phyloP scores from a whole-genome alignment of 2,329 filamentous ascomycete species.

The Trichophyton mentagrophytes region DNA sequence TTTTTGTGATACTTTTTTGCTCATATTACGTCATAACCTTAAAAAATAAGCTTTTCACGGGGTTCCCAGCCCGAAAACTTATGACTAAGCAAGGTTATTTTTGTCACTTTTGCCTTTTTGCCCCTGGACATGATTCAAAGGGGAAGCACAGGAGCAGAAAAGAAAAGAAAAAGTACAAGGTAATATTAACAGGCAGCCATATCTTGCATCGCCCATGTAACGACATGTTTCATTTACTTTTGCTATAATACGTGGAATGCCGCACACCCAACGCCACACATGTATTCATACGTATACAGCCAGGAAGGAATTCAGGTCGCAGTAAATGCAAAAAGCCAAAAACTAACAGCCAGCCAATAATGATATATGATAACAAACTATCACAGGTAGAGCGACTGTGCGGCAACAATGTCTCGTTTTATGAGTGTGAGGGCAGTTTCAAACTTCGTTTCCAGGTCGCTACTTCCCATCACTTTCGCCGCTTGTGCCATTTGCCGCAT shows the following conservation, averaged over 20 bases:
- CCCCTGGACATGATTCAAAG: background rate
- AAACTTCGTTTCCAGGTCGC: slow-evolving; percentile 86
- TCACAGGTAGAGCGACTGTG: slow-evolving; percentile 82
- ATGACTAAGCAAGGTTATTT: background rate
- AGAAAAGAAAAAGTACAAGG: too few relatives aligned
- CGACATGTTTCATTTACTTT: background rate
- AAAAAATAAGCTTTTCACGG: background rate
- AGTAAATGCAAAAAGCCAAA: slow-evolving; percentile 3
- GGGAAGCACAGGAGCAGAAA: background rate
- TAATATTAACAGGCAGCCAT: too few relatives aligned
- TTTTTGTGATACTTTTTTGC: background rate
- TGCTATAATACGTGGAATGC: background rate
- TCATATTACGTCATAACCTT: background rate
- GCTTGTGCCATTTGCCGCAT: slow-evolving; percentile 91
- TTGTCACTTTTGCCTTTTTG: background rate
- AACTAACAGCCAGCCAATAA: background rate
- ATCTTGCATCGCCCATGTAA: background rate
- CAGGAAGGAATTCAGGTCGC: background rate
- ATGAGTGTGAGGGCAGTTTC: slow-evolving; percentile 75
- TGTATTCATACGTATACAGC: background rate
- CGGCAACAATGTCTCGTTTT: slow-evolving; percentile 83
- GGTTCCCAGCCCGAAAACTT: background rate
- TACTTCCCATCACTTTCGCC: slow-evolving; percentile 94
- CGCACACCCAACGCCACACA: background rate
- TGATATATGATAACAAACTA: background rate